Conservation (phyloP, 768 basidiomycete genomes). For the Leccinum subgranulosum region DNA sequence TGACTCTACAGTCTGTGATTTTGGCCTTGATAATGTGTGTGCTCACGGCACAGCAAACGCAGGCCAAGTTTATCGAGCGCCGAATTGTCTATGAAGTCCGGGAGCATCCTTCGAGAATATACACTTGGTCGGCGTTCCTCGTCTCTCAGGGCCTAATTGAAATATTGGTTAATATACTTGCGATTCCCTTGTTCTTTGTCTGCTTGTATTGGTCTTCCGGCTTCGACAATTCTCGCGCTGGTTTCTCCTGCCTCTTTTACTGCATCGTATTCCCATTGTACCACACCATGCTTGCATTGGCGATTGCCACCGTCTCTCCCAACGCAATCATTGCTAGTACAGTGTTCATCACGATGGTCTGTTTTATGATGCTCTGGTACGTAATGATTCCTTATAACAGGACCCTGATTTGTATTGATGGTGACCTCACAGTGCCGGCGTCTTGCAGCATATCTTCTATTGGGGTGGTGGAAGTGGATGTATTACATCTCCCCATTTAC, state of each 20-base stretch:
- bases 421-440: constrained; percentile 37
- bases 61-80: constrained; percentile 53
- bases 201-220: constrained; percentile 52
- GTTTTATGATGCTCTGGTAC: constrained; percentile 43
- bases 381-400: constrained; percentile 7
- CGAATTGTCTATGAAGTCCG: constrained; percentile 60
- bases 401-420: neutral
- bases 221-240: constrained; percentile 35
- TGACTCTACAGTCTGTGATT: constrained; percentile 42
- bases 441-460: constrained; percentile 41
- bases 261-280: constrained; percentile 41
- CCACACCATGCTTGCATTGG: constrained; percentile 40
- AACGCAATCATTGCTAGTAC: constrained; percentile 40
- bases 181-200: constrained; percentile 40
- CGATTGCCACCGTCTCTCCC: constrained; percentile 41
- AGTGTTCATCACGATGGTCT: constrained; percentile 37
- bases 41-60: constrained; percentile 56
- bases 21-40: constrained; percentile 44
- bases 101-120: constrained; percentile 62
- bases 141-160: constrained; percentile 50
- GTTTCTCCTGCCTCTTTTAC: constrained; percentile 38
- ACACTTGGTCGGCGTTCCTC: constrained; percentile 56
- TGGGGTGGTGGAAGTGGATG: constrained; percentile 33
- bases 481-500: constrained; percentile 48
- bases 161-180: constrained; percentile 41